Base-by-base conservation (phyloP, 1,284 basidiomycete species). In the Trichosporon faecale region DNA sequence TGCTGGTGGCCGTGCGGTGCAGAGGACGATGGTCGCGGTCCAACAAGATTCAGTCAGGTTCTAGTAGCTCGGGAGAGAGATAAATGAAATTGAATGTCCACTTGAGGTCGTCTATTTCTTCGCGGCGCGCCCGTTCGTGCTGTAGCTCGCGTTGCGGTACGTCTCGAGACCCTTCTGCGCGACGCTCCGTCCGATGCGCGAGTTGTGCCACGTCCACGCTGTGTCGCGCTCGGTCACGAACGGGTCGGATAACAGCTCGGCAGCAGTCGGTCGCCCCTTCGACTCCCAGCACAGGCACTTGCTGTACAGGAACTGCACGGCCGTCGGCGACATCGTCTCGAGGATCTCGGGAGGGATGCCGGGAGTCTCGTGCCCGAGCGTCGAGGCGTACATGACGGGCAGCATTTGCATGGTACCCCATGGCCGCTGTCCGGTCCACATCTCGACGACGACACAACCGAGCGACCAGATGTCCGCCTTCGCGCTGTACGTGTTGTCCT, bases 391-490 rank as follows among this genome's bases (percentile, higher is more conserved):
- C 90, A 99, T 93, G 72, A 97, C 95, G 7, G 94, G 91, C 73
- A 97, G 88, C 71, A 90, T 89, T 81, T 96, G 93, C 76, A 94
- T 90, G 29, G 92, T 91, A 23, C 87, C 89, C 97, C 97, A 99
- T 5, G 97, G 96, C 65, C 96, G 86, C 76, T 91, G 88, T 4
- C 96, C 97, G 12, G 94, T 92, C 89, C 95, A 95, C 97, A 99
- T 99, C 84, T 99, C 96, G 74, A 98, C 86, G 3, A 97, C 92
- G 16, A 99, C 93, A 84, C 96, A 99, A 0, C 96, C 96, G 3
- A 99, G 88, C 80, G 92, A 94, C 97, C 96, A 99, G 74, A 99
- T 98, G 80, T 99, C 97, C 44, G 98, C 91, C 84, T 99, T 99
- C 76, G 91, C 94, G 76, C 92, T 94, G 82, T 99, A 99, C 40